Conservation (phyloP, 2,329 filamentous ascomycete genomes). For the Aspergillus felis region DNA sequence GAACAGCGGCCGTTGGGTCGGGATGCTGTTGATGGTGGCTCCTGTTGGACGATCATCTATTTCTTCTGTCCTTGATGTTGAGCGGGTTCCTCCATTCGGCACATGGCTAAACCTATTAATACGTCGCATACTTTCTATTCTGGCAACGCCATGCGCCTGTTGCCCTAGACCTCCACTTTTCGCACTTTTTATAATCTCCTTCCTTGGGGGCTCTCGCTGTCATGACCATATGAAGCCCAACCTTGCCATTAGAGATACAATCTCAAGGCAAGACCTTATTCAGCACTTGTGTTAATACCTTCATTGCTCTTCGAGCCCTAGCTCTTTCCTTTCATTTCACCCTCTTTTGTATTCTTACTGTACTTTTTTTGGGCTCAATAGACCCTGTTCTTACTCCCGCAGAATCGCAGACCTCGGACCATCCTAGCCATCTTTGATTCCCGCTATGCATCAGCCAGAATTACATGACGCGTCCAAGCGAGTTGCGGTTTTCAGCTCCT, state of each 20-base stretch:
- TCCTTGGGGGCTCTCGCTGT: not conserved
- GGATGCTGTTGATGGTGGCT: constrained; percentile 5
- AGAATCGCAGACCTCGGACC: not conserved
- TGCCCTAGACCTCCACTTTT: not conserved
- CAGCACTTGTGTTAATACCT: constrained; percentile 12
- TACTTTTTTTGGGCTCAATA: not conserved
- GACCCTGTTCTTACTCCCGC: not conserved
- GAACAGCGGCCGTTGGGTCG: constrained; percentile 9
- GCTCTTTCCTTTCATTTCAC: constrained; percentile 1
- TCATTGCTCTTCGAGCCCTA: constrained; percentile 6
- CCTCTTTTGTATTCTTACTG: constrained; percentile 7
- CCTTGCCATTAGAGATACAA: not conserved
- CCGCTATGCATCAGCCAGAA: not conserved
- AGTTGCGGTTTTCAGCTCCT: not conserved
- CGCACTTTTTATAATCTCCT: not conserved
- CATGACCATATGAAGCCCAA: not conserved
- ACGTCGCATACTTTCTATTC: not conserved
- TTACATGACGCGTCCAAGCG: not conserved
- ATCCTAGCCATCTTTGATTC: not conserved
- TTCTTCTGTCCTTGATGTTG: constrained; percentile 1
- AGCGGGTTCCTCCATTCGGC: not conserved
- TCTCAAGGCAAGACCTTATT: not conserved
- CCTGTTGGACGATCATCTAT: not conserved
- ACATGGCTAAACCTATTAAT: not conserved
- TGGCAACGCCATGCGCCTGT: not conserved